Conservation (phyloP, 2,329 filamentous ascomycete species). For the Botryotinia convoluta region DNA sequence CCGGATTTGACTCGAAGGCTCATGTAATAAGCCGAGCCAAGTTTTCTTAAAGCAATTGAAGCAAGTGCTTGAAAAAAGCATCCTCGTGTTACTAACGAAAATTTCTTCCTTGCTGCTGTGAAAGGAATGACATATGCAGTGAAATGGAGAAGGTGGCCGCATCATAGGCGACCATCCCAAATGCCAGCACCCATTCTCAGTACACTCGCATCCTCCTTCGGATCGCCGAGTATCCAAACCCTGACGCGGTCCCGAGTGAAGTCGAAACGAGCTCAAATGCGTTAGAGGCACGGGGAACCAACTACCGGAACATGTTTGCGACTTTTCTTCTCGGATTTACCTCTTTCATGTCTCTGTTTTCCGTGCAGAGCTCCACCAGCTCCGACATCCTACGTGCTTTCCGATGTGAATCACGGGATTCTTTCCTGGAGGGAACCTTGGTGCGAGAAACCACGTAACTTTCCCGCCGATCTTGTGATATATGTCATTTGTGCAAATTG, state of each 20-base stretch:
- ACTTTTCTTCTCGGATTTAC: background rate
- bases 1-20: background rate
- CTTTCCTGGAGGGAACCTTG: slow-evolving; percentile 6
- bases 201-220: background rate
- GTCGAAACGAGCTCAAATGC: background rate
- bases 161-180: background rate
- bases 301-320: background rate
- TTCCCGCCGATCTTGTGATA: background rate
- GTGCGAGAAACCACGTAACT: background rate
- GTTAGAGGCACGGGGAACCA: background rate
- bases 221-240: background rate
- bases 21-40: background rate
- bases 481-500: background rate
- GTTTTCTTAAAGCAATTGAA: background rate
- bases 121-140: slow-evolving; percentile 14
- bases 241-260: background rate
- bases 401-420: slow-evolving; percentile 13
- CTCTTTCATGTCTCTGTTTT: background rate
- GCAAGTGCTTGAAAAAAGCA: background rate
- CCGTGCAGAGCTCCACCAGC: slow-evolving; percentile 7
- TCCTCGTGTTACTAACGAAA: background rate
- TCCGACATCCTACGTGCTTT: background rate
- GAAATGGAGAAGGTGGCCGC: slow-evolving; percentile 7
- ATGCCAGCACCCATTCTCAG: background rate
- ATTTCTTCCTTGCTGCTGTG: slow-evolving; percentile 9